These are phyloP conservation scores for Xylariomycetidae sp. DNA, from an alignment of 2,329 filamentous ascomycete genomes.

Conservation along the genomic window DNA sequence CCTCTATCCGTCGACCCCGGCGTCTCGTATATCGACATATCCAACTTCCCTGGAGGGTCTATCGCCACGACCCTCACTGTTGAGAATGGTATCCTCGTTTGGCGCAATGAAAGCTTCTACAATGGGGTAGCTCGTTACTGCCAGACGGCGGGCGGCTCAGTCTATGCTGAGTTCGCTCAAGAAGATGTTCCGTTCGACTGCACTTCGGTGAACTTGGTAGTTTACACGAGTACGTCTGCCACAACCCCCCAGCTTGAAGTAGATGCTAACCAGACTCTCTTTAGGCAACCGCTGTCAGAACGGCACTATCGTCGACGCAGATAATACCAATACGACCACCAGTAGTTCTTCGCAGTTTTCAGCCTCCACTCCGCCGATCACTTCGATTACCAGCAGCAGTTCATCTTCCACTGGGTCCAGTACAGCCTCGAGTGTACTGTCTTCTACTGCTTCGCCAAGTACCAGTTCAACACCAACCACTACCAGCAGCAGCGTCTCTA, in stretches of 20 bases:
- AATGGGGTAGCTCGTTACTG: slow-evolving; percentile 13
- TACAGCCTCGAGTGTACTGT: too few relatives aligned
- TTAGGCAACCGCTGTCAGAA: slow-evolving; percentile 7
- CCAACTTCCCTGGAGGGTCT: slow-evolving; percentile 3
- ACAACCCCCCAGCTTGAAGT: not conserved
- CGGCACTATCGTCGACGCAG: slow-evolving; percentile 3
- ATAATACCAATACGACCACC: not conserved
- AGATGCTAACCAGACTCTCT: not conserved
- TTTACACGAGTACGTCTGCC: slow-evolving; percentile 11
- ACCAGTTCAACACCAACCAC: too few relatives aligned
- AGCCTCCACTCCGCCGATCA: not conserved
- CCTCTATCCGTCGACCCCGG: slow-evolving; percentile 11
- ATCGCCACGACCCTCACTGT: slow-evolving; percentile 8
- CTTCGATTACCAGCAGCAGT: too few relatives aligned
- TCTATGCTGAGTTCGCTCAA: slow-evolving; percentile 13
- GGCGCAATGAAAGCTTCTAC: slow-evolving; percentile 12
- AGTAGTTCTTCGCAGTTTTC: not conserved
- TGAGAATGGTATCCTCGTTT: slow-evolving; percentile 10
- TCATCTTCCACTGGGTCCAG: too few relatives aligned
- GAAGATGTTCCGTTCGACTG: slow-evolving; percentile 8
- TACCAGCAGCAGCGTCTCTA: too few relatives aligned
- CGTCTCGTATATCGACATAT: slow-evolving; percentile 10
- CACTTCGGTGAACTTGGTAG: slow-evolving; percentile 7
- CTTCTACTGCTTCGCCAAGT: too few relatives aligned
- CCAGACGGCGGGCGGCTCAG: slow-evolving; percentile 2